These are phyloP conservation scores for Ustilago trichophora DNA, from an alignment of 1,284 basidiomycete species.

Conservation along the genomic window DNA sequence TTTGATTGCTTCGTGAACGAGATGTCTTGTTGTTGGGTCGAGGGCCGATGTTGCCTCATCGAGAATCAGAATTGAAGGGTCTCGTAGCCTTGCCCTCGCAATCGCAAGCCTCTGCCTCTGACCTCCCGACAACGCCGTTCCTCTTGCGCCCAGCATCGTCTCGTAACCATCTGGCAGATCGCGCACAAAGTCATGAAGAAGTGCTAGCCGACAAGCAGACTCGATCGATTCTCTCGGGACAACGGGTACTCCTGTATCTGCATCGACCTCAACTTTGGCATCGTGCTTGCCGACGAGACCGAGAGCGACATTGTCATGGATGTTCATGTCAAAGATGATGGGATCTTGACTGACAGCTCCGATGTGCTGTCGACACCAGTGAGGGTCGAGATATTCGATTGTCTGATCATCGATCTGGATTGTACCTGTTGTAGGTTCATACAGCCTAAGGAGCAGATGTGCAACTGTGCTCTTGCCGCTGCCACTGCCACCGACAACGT, in stretches of 20 bases:
- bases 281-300: slow-evolving; percentile 69
- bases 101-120: slow-evolving; percentile 92
- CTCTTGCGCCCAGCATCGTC: slow-evolving; percentile 76
- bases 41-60: slow-evolving; percentile 97
- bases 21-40: slow-evolving; percentile 84
- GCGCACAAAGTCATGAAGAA: slow-evolving; percentile 86
- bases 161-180: slow-evolving; percentile 88
- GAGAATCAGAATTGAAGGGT: slow-evolving; percentile 89
- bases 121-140: slow-evolving; percentile 85
- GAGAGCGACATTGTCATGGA: slow-evolving; percentile 89
- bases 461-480: slow-evolving; percentile 93
- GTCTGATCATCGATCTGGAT: slow-evolving; percentile 86
- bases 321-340: slow-evolving; percentile 80
- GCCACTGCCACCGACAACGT: slow-evolving; percentile 89
- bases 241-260: slow-evolving; percentile 35
- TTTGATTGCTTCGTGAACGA: slow-evolving; percentile 89
- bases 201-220: slow-evolving; percentile 81
- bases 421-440: slow-evolving; percentile 69
- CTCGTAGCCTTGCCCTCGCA: slow-evolving; percentile 83
- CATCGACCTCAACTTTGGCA: neutral
- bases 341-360: slow-evolving; percentile 80
- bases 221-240: slow-evolving; percentile 74
- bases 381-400: slow-evolving; percentile 75
- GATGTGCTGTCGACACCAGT: slow-evolving; percentile 78
- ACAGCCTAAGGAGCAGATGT: slow-evolving; percentile 81